Evolutionary conservation across 495 filamentous ascomycete genomes (phyloP), one percentile per base, ranked within the genome.

Genomic region (Gamarada debralockiae): DNA sequence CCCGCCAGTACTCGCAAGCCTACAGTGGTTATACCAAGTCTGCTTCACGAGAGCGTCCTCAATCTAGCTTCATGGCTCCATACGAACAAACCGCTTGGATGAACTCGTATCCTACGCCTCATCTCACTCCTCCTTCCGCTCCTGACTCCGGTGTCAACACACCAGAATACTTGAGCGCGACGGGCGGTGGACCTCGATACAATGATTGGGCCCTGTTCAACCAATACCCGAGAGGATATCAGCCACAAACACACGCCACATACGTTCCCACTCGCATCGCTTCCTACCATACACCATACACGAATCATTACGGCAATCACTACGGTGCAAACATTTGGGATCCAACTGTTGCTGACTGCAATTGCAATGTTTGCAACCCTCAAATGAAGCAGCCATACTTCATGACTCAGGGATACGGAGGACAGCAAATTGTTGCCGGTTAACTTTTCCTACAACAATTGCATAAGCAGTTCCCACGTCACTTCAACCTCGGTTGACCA

Each of bases 61-160:
- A 50, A 6, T 55, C 57, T 38, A 29, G 41, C 29, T 53, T 45
- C 25, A 41, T 48, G 8, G 27, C 55, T 6, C 29, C 27, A 14
- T 65, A 62, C 41, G 59, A 60, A 3, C 60, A 62, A 33, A 37
- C 22, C n/a, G 14, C 59, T 6, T 62, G 57, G 56, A 17, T 24
- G 20, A 51, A 57, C 29, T 33, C 49, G 3, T 60, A 56, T 40
- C 55, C 62, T 12, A 54, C 62, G 22, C 55, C 59, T 37, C 56
- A 60, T 12, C 53, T 55, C 39, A 63, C 62, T 18, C 62, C 62
- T 52, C 62, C 62, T 18, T 62, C 62, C 5, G 60, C 59, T 7
- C 62, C 59, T 2, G 57, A 65, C 44, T 65, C 62, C 12, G 59
- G 46, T 40, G 15, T 60, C 29, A 52, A 53, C 25, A 62, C 62